Evolutionary conservation across 805 yeast genomes (phyloP).

Genomic region (Kluyveromyces dobzhanskii): DNA sequence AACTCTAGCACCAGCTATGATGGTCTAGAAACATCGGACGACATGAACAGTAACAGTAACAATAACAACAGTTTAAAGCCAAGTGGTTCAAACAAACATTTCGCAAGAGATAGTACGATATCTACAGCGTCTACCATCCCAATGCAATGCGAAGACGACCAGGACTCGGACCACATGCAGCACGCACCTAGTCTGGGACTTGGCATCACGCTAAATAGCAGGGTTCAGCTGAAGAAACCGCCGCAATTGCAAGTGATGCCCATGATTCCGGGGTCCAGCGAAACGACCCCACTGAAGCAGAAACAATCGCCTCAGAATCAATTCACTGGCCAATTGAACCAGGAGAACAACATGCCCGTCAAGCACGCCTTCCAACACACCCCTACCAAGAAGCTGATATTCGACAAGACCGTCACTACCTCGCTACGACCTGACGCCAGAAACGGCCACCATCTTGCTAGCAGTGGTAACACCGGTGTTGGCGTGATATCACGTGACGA

Average conservation of each 20-base stretch:
- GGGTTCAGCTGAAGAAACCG: conserved; percentile 8
- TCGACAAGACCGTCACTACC: not conserved
- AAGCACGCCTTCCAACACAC: conserved; percentile 26
- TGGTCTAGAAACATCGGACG: not conserved
- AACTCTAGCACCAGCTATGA: not conserved
- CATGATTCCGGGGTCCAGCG: conserved; percentile 24
- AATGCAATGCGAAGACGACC: conserved; percentile 17
- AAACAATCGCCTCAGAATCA: conserved; percentile 4
- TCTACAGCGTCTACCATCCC: conserved; percentile 29
- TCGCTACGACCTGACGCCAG: not conserved
- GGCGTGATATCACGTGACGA: not conserved
- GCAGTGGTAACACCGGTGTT: not conserved
- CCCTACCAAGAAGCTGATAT: conserved; percentile 14
- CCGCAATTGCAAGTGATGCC: conserved; percentile 18
- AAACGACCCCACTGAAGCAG: conserved; percentile 18
- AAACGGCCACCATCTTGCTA: too few relatives aligned
- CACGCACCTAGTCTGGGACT: not conserved
- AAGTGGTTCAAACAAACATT: conserved; percentile 13
- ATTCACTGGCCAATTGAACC: not conserved
- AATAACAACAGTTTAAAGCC: conserved; percentile 1
- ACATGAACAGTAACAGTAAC: too few relatives aligned
- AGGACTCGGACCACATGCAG: not conserved
- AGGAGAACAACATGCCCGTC: conserved; percentile 16
- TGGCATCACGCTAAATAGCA: not conserved
- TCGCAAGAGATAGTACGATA: conserved; percentile 19